Evolutionary conservation across 225 moss, liverwort and hornwort species (phyloP), one percentile per base, ranked within the genome.

Genomic region (Antitrichia curtipendula): DNA sequence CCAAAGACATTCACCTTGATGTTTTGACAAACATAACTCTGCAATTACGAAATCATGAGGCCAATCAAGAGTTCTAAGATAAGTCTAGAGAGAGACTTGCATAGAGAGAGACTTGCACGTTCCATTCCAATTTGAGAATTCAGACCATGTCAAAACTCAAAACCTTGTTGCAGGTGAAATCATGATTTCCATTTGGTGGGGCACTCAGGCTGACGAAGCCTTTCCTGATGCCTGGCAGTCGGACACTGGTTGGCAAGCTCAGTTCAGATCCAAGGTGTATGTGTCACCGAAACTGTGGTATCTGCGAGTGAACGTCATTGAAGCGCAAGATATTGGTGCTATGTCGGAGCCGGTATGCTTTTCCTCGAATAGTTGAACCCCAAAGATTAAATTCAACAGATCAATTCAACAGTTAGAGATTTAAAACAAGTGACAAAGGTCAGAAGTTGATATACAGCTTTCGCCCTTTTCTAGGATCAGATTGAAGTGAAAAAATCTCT

Each of bases 211-310:
- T 13, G 97, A 96, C 47, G 97, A 98, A 79, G 96, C 94, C 15
- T 98, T 98, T 78, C 96, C 95, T 80, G 96, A 98, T 66, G 95
- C 97, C 12, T 98, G 97, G 97, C 97, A 98, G 23, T 98, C 97
- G 15, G 97, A 96, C 83, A 95, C 96, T 6, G 95, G 97, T 85
- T 95, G 96, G 20, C 93, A 94, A 60, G 92, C 95, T 2, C 95
- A 94, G 53, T 96, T 96, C 47, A 86, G 95, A 38, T 96, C 97
- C 1, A 98, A 96, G 80, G 92, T 94, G 21, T 98, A 98, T 62
- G 75, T 98, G 85, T 96, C 97, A 36, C 97, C 97, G 2, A 96
- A 93, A 82, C 56, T 98, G 69, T 96, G 96, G 97, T 98, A 98
- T 76, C 68, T 98, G 84, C 81, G 96, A 70, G 97, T 98, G 7